Conservation (phyloP, 1,284 basidiomycete genomes). For the Moesziomyces sp. region DNA sequence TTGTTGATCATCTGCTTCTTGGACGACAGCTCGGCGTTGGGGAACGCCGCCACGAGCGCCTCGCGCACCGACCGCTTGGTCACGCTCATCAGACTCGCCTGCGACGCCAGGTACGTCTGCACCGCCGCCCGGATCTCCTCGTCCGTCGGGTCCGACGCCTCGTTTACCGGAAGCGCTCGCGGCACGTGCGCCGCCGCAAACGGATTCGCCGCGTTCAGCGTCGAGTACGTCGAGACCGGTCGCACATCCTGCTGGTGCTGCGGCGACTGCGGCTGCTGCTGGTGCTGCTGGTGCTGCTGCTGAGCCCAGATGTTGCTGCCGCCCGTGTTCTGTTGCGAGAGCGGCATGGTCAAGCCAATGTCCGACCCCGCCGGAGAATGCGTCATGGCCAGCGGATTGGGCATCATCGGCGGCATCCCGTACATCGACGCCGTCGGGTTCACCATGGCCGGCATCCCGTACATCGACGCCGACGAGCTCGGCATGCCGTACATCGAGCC, state of each 20-base stretch:
- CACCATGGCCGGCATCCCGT: constrained; percentile 44
- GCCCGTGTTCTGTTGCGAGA: constrained; percentile 54
- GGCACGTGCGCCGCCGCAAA: constrained; percentile 36
- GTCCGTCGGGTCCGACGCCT: constrained; percentile 51
- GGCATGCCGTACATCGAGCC: constrained; percentile 55
- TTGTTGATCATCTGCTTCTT: constrained; percentile 62
- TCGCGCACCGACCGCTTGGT: constrained; percentile 65
- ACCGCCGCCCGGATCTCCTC: constrained; percentile 60
- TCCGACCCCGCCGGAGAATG: constrained; percentile 35
- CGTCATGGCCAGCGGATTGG: constrained; percentile 22
- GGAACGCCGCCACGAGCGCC: constrained; percentile 61
- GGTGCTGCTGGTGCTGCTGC: too few species aligned
- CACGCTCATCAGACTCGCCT: constrained; percentile 63
- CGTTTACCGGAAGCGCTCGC: constrained; percentile 32
- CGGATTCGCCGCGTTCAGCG: constrained; percentile 45
- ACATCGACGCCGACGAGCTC: constrained; percentile 54
- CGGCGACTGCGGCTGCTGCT: constrained; percentile 7
- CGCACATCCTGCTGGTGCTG: constrained; percentile 3
- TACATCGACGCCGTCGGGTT: constrained; percentile 49
- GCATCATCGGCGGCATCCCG: constrained; percentile 49
- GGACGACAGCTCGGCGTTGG: constrained; percentile 57
- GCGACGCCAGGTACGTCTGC: constrained; percentile 59
- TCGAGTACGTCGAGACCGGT: constrained; percentile 39
- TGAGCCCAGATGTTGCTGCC: constrained; percentile 31
- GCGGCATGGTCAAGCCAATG: constrained; percentile 45